phyloP scores from a whole-genome alignment of 306 rosid genomes.

The Abrus precatorius region DNA sequence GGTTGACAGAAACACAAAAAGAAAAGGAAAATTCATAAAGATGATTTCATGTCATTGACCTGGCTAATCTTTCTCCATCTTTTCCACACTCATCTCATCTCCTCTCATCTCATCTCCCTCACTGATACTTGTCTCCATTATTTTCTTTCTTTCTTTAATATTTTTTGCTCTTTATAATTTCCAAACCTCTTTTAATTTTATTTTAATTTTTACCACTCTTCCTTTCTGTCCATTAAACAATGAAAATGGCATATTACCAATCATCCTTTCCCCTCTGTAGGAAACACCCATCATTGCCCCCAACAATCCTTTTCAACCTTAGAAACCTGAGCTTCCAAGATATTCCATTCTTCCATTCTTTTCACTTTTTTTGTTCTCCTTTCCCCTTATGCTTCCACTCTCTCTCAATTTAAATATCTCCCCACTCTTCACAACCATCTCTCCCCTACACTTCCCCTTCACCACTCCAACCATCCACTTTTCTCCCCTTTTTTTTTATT shows the following conservation, averaged over 20 bases:
- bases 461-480: constrained; percentile 18
- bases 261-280: constrained; percentile 97
- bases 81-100: background rate
- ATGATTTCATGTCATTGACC: constrained; percentile 52
- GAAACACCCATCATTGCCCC: constrained; percentile 99
- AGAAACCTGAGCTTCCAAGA: constrained; percentile 94
- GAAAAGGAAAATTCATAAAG: constrained; percentile 45
- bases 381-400: constrained; percentile 48
- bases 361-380: constrained; percentile 33
- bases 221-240: constrained; percentile 79
- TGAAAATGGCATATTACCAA: constrained; percentile 97
- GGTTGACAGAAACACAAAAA: constrained; percentile 42
- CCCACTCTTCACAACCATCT: constrained; percentile 42
- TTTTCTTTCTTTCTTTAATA: background rate
- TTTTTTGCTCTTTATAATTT: background rate
- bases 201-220: constrained; percentile 21
- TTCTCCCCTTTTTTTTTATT: background rate
- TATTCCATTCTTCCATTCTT: constrained; percentile 57
- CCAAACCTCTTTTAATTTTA: background rate
- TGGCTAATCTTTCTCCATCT: constrained; percentile 4
- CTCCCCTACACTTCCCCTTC: constrained; percentile 40
- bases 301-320: constrained; percentile 99
- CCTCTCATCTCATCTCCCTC: background rate
- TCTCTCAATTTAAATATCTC: constrained; percentile 69
- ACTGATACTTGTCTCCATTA: constrained; percentile 14